These are phyloP conservation scores for Penicillium canescens DNA, from an alignment of 495 filamentous ascomycete species.

Conservation along the genomic window DNA sequence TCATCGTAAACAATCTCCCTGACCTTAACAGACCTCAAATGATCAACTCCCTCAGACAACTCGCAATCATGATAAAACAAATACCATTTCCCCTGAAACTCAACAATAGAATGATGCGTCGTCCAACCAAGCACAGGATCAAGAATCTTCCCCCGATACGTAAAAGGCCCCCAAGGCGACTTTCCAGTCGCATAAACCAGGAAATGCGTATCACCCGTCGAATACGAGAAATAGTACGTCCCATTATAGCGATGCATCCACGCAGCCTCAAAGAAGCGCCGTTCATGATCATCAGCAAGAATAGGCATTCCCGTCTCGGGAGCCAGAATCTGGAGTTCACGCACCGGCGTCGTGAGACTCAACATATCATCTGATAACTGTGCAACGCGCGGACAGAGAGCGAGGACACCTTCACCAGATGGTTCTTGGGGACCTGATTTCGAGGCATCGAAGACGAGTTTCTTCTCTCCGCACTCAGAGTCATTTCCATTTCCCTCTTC, in stretches of 20 bases:
- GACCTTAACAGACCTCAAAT: constrained; percentile 68
- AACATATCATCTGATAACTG: constrained; percentile 63
- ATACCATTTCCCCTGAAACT: constrained; percentile 68
- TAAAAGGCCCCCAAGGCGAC: constrained; percentile 67
- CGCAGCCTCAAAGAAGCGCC: constrained; percentile 77
- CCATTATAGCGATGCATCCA: constrained; percentile 70
- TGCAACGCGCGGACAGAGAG: constrained; percentile 62
- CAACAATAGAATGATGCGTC: constrained; percentile 75
- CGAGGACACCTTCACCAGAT: constrained; percentile 41
- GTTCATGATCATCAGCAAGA: constrained; percentile 63
- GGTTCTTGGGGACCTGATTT: constrained; percentile 55
- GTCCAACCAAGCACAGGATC: constrained; percentile 79
- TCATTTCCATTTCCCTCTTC: not conserved
- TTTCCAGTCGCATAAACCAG: constrained; percentile 63
- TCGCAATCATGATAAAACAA: constrained; percentile 74
- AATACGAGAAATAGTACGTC: constrained; percentile 74
- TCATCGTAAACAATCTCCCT: constrained; percentile 70
- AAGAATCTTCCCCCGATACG: constrained; percentile 65
- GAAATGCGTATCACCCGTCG: constrained; percentile 72
- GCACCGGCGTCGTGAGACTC: constrained; percentile 48
- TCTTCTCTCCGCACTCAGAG: constrained; percentile 7
- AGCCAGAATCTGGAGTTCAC: constrained; percentile 57
- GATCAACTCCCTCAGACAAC: constrained; percentile 60
- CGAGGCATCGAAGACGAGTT: constrained; percentile 45
- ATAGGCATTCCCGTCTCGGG: constrained; percentile 56